Evolutionary conservation across 148 eudicot species (phyloP), one percentile per base, ranked within the genome.

Genomic region (Salicornia ramosissima): DNA sequence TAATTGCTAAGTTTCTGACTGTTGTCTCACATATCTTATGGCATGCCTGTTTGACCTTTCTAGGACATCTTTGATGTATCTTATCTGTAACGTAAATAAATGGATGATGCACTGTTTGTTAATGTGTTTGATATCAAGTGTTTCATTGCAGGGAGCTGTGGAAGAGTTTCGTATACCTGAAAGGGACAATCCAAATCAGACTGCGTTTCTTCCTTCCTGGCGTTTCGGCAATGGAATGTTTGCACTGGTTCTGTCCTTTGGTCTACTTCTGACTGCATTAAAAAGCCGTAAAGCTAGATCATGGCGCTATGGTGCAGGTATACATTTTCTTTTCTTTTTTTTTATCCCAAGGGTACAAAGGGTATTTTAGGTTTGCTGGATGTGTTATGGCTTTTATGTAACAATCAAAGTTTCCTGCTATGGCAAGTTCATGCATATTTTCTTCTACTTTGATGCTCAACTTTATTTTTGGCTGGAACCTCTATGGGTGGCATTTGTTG

Each of bases 211-310:
- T 72, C 88, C 88, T 72, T 89, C 97, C 14, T 95, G 99, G 99
- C 89, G 99, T 46, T 95, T 95, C 81, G 99, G 96, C 64, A 95
- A 95, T 74, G 99, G 99, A 76, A 95, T 95, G 97, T 95, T 91
- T 86, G 97, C 99, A 28, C 78, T 95, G 74, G 91, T 95, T 76
- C 75, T 95, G 54, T 95, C 99, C 5, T 95, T 95, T 81, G 99
- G 99, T 63, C 96, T 95, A 78, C 96, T 95, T 74, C 59, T 83
- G 30, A 89, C 93, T 68, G 93, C 91, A 52, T 66, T 91, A 69
- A 83, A 72, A 68, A 91, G 99, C 70, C 96, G 99, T 54, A 91
- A 87, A 78, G 99, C 99, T 71, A 84, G 99, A 81, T 89, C 96
- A 25, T 95, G 99, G 99, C 97, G 94, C 24, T 95, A 91, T 81